Percentiles rank a stretch among this genome's conserved stretches.
phyloP scores from a whole-genome alignment of 225 moss, liverwort and hornwort genomes.

The Bryum argenteum region DNA sequence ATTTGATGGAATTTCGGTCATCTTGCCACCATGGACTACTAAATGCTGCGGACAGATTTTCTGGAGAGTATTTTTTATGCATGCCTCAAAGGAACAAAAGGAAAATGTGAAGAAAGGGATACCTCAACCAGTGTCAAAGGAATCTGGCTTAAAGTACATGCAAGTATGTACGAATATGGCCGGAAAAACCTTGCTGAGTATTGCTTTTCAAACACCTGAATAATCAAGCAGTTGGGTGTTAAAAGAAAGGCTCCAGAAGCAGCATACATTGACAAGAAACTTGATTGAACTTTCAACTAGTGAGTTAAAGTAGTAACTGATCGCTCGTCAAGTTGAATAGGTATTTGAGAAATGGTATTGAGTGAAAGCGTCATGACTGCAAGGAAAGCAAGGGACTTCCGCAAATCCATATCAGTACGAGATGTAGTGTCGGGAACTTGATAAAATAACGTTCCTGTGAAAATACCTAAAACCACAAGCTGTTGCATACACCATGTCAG shows the following conservation, averaged over 20 bases:
- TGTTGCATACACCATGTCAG: slow-evolving; percentile 34
- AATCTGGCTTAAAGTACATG: slow-evolving; percentile 72
- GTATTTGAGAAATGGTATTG: slow-evolving; percentile 82
- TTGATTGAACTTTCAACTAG: neutral
- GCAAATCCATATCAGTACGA: slow-evolving; percentile 70
- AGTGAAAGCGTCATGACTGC: slow-evolving; percentile 87
- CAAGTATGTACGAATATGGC: slow-evolving; percentile 71
- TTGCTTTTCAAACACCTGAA: slow-evolving; percentile 87
- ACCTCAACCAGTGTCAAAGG: slow-evolving; percentile 79
- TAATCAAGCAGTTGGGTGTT: slow-evolving; percentile 7
- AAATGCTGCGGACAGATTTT: neutral
- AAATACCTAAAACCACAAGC: slow-evolving; percentile 68
- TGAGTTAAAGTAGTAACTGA: slow-evolving; percentile 42
- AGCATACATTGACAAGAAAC: neutral
- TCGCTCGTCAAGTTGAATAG: slow-evolving; percentile 75
- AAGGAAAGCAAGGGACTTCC: slow-evolving; percentile 79
- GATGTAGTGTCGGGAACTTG: slow-evolving; percentile 57
- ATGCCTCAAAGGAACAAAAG: neutral
- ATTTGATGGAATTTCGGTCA: neutral
- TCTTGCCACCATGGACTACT: neutral
- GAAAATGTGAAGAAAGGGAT: neutral
- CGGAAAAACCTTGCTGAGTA: slow-evolving; percentile 75
- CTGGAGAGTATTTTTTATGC: neutral
- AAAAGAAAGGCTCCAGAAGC: neutral
- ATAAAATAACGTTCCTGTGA: slow-evolving; percentile 82